These are phyloP conservation scores for Exophiala calicioides DNA, from an alignment of 2,329 filamentous ascomycete genomes.

Conservation along the genomic window DNA sequence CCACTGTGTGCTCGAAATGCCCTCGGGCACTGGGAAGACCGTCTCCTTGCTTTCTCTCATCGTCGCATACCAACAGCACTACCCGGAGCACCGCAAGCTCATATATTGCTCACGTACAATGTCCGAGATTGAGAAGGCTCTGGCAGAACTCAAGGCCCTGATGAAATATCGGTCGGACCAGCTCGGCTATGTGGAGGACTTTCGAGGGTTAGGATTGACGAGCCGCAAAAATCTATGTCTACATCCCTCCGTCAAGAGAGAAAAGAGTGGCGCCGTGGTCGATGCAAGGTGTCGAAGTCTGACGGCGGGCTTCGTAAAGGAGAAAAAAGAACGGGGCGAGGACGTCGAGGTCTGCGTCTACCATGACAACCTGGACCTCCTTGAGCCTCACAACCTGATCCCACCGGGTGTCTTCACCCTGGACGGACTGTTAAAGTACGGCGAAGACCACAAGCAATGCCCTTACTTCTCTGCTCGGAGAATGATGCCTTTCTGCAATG, in stretches of 20 bases:
- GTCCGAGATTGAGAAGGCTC: conserved; percentile 98
- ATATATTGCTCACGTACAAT: conserved; percentile 99
- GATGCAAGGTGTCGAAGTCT: conserved; percentile 94
- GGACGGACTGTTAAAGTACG: conserved; percentile 83
- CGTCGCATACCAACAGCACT: conserved; percentile 92
- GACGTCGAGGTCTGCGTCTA: conserved; percentile 93
- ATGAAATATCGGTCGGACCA: conserved; percentile 94
- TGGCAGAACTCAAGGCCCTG: conserved; percentile 83
- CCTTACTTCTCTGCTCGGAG: conserved; percentile 94
- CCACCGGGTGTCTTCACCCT: conserved; percentile 96
- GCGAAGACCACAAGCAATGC: conserved; percentile 94
- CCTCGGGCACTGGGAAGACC: conserved; percentile 96
- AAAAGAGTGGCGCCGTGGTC: conserved; percentile 92
- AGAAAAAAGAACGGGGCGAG: conserved; percentile 94
- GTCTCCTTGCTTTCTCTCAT: conserved; percentile 93
- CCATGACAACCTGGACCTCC: conserved; percentile 92
- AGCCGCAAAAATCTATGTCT: conserved; percentile 97
- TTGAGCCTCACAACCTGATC: conserved; percentile 92
- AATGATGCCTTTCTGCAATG: conserved; percentile 99
- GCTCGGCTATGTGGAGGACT: conserved; percentile 89
- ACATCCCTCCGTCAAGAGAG: conserved; percentile 91
- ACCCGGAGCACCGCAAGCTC: conserved; percentile 89
- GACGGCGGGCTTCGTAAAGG: conserved; percentile 94
- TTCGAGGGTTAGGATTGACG: conserved; percentile 85
- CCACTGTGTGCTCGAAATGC: conserved; percentile 98